Base-by-base conservation (phyloP, 805 yeast genomes). In the Tetrapisispora fleetii region DNA sequence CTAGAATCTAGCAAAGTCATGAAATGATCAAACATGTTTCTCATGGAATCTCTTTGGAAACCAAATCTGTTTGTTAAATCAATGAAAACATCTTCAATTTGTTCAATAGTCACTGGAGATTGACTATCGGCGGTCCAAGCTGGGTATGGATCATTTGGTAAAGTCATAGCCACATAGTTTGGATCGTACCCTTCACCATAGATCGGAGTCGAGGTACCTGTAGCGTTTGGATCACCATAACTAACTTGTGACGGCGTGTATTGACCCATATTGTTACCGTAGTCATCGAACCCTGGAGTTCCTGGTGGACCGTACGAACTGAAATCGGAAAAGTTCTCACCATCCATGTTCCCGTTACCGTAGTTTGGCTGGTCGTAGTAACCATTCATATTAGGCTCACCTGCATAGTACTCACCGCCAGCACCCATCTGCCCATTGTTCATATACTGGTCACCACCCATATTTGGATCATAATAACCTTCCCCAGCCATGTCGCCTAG, bases 71-170 rank as follows among this genome's bases (percentile, higher is more conserved):
- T 85, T 40, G 91, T 74, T 65, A 85, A 73, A 67, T 85, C 93
- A 61, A 85, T 85, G 64, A 85, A 85, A 37, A 85, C 79, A 71
- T 85, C 95, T 71, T 85, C 95, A 63, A 85, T 83, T 65, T 85
- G 91, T 67, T 85, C 93, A 48, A 85, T 77, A 44, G 87, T 75
- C 50, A 84, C 83, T 13, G 95, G 95, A 24, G 91, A 88, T 67
- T 85, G 91, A 49, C 85, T 90, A 68, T 93, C 98, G 43, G 95
- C 95, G 24, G 96, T 86, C 99, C 99, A 93, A 46, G 99, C 98
- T 40, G 99, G 99, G 67, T 91, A 93, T 33, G 99, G 99, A 67
- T 93, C 93, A 41, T 89, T 80, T 58, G 95, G 76, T 70, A 83
- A 58, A 65, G 87, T 83, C 75, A 81, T 71, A 61, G 85, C 70